phyloP scores from a whole-genome alignment of 1,284 basidiomycete genomes.

The Melampsora larici-populina region DNA sequence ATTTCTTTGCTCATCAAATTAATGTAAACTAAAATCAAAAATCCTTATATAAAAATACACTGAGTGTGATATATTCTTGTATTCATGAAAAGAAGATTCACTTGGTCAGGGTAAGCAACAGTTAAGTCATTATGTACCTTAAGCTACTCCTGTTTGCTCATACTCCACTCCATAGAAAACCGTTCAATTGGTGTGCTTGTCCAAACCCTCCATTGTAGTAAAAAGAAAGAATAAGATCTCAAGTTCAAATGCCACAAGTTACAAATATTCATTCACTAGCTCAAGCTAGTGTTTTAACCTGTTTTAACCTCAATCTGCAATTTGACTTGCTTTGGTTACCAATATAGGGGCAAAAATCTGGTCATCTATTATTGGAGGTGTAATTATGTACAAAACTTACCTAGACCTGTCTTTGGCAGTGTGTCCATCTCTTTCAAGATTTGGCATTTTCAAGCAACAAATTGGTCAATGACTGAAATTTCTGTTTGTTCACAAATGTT shows the following conservation, averaged over 20 bases:
- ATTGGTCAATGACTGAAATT: background rate
- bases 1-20: too few species aligned
- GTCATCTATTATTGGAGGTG: constrained; percentile 42
- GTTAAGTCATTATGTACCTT: too few species aligned
- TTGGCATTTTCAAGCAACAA: background rate
- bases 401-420: constrained; percentile 67
- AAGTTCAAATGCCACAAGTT: constrained; percentile 8
- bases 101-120: too few species aligned
- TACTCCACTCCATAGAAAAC: too few species aligned
- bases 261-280: constrained; percentile 17
- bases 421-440: background rate
- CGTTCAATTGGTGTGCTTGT: too few species aligned
- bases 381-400: constrained; percentile 43
- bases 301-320: constrained; percentile 12
- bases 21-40: too few species aligned
- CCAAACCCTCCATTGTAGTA: too few species aligned
- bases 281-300: constrained; percentile 19
- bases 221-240: too few species aligned
- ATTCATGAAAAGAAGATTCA: too few species aligned
- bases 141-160: too few species aligned
- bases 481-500: constrained; percentile 57
- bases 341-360: constrained; percentile 37
- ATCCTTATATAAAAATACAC: too few species aligned
- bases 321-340: constrained; percentile 13
- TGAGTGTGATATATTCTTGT: too few species aligned